Evolutionary conservation across 2,329 filamentous ascomycete species (phyloP).

Genomic region (Pleoardoris graminearum): DNA sequence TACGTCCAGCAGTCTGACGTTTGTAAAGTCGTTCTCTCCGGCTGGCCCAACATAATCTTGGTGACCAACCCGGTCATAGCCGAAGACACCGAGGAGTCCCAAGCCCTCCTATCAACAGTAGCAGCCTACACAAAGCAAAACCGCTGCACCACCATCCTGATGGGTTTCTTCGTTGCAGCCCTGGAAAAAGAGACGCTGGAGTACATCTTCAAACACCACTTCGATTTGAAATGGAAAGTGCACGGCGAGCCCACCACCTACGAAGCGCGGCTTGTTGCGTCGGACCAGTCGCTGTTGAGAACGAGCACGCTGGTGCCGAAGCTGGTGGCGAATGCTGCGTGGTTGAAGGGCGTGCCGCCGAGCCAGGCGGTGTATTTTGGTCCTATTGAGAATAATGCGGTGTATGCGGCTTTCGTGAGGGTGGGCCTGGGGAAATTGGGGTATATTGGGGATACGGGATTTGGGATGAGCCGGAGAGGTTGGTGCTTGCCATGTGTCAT

Average conservation of each 20-base stretch:
- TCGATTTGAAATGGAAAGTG: conserved; percentile 23
- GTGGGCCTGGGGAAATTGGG: conserved; percentile 31
- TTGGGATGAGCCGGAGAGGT: conserved; percentile 25
- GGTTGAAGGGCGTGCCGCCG: conserved; percentile 18
- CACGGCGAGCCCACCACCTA: conserved; percentile 10
- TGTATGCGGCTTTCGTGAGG: conserved; percentile 26
- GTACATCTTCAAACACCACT: conserved; percentile 22
- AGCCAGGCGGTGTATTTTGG: conserved; percentile 21
- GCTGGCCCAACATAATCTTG: conserved; percentile 32
- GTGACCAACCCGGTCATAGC: conserved; percentile 26
- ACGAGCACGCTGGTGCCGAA: conserved; percentile 15
- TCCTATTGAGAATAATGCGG: not conserved
- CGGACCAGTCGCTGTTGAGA: conserved; percentile 20
- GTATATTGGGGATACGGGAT: conserved; percentile 32
- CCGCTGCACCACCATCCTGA: conserved; percentile 26
- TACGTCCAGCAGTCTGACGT: not conserved
- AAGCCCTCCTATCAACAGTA: conserved; percentile 17
- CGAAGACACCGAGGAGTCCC: conserved; percentile 15
- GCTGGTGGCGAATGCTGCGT: conserved; percentile 22
- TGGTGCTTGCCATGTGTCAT: conserved; percentile 35
- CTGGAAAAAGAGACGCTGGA: conserved; percentile 16
- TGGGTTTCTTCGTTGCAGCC: conserved; percentile 26
- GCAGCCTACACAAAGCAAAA: conserved; percentile 20
- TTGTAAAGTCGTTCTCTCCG: conserved; percentile 14
- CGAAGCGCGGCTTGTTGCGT: conserved; percentile 10